Conservation (phyloP, 306 rosid genomes). For the Calophaca sinica region DNA sequence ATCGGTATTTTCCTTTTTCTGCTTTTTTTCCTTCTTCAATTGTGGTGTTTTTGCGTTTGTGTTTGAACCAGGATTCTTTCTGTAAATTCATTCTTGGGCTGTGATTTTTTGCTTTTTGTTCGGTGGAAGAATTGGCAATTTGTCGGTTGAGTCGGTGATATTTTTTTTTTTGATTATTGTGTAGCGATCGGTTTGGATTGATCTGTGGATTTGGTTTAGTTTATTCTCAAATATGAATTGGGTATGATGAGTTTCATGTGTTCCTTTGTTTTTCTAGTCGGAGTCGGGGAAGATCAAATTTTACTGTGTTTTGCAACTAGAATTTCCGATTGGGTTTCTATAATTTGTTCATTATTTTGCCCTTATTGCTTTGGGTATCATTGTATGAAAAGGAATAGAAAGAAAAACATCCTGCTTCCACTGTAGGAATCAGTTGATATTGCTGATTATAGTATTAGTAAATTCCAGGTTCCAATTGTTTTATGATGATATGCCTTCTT, state of each 20-base stretch:
- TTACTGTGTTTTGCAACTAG: background rate
- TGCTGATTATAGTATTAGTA: background rate
- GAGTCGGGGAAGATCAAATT: conserved; percentile 21
- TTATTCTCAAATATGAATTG: conserved; percentile 6
- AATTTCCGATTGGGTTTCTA: conserved; percentile 5
- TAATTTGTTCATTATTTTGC: background rate
- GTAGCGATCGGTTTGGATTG: background rate
- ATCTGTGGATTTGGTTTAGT: background rate
- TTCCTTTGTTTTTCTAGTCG: too few relatives aligned
- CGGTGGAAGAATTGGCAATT: conserved; percentile 10
- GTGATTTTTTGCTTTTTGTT: background rate
- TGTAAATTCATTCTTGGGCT: background rate
- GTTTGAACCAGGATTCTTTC: background rate
- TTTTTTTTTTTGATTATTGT: background rate
- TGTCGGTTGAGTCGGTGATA: conserved; percentile 17
- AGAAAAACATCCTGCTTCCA: background rate
- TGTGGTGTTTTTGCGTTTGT: background rate
- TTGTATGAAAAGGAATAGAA: background rate
- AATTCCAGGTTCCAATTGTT: background rate
- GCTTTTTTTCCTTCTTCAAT: background rate
- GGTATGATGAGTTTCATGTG: background rate
- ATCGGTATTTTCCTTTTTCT: conserved; percentile 44
- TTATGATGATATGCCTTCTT: background rate
- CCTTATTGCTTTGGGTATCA: background rate
- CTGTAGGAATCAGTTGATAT: background rate